Evolutionary conservation across 2,329 filamentous ascomycete genomes (phyloP).

Genomic region (Cladosporium cucumerinum): DNA sequence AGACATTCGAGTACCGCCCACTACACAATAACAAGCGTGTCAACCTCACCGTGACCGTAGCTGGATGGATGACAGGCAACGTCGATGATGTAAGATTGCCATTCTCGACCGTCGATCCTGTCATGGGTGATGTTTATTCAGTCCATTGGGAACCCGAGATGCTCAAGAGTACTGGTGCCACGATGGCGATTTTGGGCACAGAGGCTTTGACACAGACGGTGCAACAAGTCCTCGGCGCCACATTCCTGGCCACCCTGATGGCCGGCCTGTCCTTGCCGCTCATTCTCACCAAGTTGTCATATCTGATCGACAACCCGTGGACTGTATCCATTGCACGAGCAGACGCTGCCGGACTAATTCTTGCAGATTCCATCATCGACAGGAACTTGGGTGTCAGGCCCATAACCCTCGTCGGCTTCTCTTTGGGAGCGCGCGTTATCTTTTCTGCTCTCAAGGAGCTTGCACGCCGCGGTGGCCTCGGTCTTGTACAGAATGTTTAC

Average conservation of each 20-base stretch:
- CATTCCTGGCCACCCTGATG: conserved; percentile 85
- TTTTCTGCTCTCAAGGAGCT: conserved; percentile 88
- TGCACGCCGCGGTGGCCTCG: conserved; percentile 75
- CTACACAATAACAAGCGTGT: conserved; percentile 97
- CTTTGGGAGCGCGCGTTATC: conserved; percentile 85
- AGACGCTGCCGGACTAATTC: conserved; percentile 80
- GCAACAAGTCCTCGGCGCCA: conserved; percentile 90
- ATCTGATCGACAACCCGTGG: conserved; percentile 98
- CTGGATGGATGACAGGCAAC: conserved; percentile 98
- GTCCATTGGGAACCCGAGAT: conserved; percentile 98
- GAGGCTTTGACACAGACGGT: conserved; percentile 96
- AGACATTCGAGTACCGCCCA: conserved; percentile 94
- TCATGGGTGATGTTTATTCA: conserved; percentile 98
- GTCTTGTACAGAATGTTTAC: conserved; percentile 91
- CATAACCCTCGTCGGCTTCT: conserved; percentile 92
- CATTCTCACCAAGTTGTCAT: conserved; percentile 86
- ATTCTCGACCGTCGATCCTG: conserved; percentile 91
- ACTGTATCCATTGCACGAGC: conserved; percentile 92
- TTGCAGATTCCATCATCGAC: conserved; percentile 90
- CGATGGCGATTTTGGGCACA: conserved; percentile 95
- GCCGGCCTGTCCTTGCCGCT: conserved; percentile 88
- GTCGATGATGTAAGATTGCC: conserved; percentile 93
- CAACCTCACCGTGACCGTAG: conserved; percentile 90
- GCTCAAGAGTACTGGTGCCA: conserved; percentile 95
- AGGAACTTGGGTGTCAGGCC: conserved; percentile 87